Base-by-base conservation (phyloP, 352 stramenopile species). In the Saprolegnia parasitica region DNA sequence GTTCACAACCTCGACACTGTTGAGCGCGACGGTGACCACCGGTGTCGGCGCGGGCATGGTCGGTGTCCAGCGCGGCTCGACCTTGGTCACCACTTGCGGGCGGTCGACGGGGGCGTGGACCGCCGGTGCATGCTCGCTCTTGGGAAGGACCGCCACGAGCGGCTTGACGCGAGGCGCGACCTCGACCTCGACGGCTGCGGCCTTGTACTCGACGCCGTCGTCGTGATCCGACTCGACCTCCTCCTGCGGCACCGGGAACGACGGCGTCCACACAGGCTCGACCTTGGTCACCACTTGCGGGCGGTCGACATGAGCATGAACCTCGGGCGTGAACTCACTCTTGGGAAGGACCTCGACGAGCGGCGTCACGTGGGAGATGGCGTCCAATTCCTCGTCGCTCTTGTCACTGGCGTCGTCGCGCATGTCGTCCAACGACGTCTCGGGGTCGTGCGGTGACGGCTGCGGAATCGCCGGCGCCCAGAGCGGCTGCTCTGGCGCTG, bases 351-450 rank as follows among this genome's bases (percentile, higher is more conserved):
- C n/a, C n/a, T 42, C 52, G 24, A 60, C 52, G 35, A 24, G 13
- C 35, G 52, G 52, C 3, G 52, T 16, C 24, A 60, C 52, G 9
- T 60, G 24, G 3, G 52, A 11, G 11, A 8, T 24, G 35, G 87
- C 89, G 73, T 90, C 88, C 81, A 80, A 89, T 74, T 93, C 84
- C 52, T 82, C 83, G 70, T 93, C 84, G 40, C 79, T 89, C 47
- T 90, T 81, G 62, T 87, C 81, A 56, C 78, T 88, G 29, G 77
- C 75, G 67, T 78, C 77, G 56, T 86, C 80, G 56, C 77, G 18
- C 56, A 46, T 26, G 56, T 67, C 42, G 68, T 49, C 42, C 4
- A 49, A 49, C 42, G 63, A 57, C 56, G 67, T 47, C 47, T 74
- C 66, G 49, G 67, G 73, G 5, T 68, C 61, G 40, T 72, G 73